These are phyloP conservation scores for Termitomyces sp. DNA, from an alignment of 768 basidiomycete species.

Conservation along the genomic window DNA sequence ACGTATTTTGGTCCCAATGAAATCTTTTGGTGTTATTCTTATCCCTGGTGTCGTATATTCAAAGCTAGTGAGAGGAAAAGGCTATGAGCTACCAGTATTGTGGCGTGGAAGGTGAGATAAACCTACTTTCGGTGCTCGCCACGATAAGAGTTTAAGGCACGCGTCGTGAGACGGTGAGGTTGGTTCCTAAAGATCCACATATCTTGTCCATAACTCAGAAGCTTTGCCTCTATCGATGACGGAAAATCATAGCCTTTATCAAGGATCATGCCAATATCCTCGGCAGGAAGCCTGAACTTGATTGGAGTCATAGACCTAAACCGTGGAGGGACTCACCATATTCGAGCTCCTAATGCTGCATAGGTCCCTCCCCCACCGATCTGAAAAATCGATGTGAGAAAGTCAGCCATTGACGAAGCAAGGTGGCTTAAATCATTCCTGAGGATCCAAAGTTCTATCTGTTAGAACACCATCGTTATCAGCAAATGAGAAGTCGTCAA, in stretches of 20 bases:
- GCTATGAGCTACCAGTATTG: background rate
- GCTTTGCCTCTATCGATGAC: constrained; percentile 39
- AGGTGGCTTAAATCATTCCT: constrained; percentile 33
- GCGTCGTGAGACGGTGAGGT: constrained; percentile 50
- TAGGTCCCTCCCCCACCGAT: constrained; percentile 91
- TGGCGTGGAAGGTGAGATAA: background rate
- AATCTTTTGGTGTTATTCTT: constrained; percentile 66
- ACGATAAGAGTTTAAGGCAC: constrained; percentile 66
- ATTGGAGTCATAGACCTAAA: background rate
- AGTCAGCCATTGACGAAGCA: background rate
- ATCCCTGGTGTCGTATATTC: constrained; percentile 70
- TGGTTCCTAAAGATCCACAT: constrained; percentile 78
- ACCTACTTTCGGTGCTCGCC: constrained; percentile 68
- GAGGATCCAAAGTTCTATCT: constrained; percentile 36
- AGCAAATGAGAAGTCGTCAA: constrained; percentile 70
- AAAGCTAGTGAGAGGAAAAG: constrained; percentile 45
- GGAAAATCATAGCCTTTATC: constrained; percentile 81
- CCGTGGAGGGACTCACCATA: constrained; percentile 46
- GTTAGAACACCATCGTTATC: constrained; percentile 52
- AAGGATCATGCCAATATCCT: constrained; percentile 73
- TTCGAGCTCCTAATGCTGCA: constrained; percentile 72
- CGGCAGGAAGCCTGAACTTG: constrained; percentile 53
- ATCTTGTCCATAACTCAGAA: constrained; percentile 59
- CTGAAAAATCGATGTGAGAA: constrained; percentile 26
- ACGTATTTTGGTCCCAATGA: constrained; percentile 46